Conservation (phyloP, 106 monocot genomes). For the Cymbidium sinense region DNA sequence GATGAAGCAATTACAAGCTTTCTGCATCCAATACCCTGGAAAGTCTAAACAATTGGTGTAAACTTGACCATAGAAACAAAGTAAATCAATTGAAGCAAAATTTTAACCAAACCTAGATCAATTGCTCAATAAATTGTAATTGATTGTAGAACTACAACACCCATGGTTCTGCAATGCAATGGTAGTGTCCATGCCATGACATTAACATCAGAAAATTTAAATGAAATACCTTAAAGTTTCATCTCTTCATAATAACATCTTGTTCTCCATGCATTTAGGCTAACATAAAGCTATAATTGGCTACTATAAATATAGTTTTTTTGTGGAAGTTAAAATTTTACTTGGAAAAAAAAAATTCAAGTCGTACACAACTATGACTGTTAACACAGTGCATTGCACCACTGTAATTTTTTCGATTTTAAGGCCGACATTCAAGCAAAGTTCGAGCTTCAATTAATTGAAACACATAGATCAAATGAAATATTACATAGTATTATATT, state of each 20-base stretch:
- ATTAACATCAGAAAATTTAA: not conserved
- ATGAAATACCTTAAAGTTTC: not conserved
- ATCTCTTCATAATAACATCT: not conserved
- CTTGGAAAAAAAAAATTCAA: too few species aligned
- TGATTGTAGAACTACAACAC: not conserved
- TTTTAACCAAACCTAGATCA: not conserved
- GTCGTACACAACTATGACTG: too few species aligned
- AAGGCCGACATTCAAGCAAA: too few species aligned
- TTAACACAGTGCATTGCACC: too few species aligned
- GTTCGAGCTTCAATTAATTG: too few species aligned
- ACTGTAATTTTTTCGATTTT: too few species aligned
- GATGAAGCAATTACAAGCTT: not conserved
- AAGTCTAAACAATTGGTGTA: not conserved
- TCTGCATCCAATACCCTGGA: not conserved
- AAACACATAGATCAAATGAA: too few species aligned
- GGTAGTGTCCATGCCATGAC: not conserved
- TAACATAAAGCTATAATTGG: not conserved
- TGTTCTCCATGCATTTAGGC: not conserved
- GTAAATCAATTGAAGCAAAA: not conserved
- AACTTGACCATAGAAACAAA: not conserved
- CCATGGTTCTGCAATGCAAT: not conserved
- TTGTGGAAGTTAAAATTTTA: too few species aligned
- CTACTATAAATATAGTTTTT: not conserved
- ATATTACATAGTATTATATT: too few species aligned
- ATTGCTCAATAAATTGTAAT: not conserved